Evolutionary conservation across 179 eudicot genomes (phyloP), one percentile per base, ranked within the genome.

Genomic region (Beta macrorhiza): DNA sequence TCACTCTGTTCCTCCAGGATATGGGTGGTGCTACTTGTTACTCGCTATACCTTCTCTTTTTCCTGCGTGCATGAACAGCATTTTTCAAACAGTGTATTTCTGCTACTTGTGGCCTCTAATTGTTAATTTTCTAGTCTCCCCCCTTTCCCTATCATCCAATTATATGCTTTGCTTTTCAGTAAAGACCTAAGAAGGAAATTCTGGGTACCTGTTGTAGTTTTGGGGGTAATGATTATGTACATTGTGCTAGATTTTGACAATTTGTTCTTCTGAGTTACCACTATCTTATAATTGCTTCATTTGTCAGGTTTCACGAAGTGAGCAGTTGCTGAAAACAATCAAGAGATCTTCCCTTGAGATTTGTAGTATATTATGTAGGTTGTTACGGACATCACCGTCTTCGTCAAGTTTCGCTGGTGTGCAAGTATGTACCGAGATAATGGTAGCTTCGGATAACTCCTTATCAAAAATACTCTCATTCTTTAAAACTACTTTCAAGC

Each of bases 281-380:
- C 42, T 37, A 77, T 29, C 70, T 75, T 56, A 59, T 61, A 4
- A 14, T 57, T 1, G 37, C 74, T 59, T 81, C 64, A 42, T 12
- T 32, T 82, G 72, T 65, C 93, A 97, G 99, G 93, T 91, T 81
- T 72, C 90, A 82, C 90, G 78, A 84, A 89, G 94, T 84, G 92
- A 93, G 82, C 92, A 84, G 47, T 80, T 89, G 83, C 72, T 97
- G 67, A 79, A 84, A 62, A 90, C 86, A 80, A 91, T 94, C 80
- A 92, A 90, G 79, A 89, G 84, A 42, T 86, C 87, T 82, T 85
- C 90, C 71, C 82, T 91, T 16, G 91, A 91, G 84, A 86, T 93
- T 19, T 92, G 91, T 76, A 55, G 81, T 69, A 82, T 88, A 76
- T 74, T 94, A 72, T 87, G 86, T 87, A 86, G 86, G 89, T 84